phyloP scores from a whole-genome alignment of 805 yeast species.

The Ogataea trehalophila region DNA sequence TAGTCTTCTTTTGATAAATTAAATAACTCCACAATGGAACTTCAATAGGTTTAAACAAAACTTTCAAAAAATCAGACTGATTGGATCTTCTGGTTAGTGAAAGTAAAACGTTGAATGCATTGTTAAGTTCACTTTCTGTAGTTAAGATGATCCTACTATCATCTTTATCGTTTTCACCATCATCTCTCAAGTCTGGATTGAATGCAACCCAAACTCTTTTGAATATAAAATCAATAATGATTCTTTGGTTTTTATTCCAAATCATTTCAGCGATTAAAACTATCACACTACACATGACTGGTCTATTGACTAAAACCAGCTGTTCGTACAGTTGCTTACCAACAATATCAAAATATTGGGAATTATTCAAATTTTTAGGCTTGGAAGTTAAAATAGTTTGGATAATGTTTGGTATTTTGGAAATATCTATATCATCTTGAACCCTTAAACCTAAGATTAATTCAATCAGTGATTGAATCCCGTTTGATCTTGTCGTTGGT shows the following conservation, averaged over 20 bases:
- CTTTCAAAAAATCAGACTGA: constrained; percentile 30
- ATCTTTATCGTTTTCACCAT: constrained; percentile 24
- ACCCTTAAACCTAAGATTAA: constrained; percentile 74
- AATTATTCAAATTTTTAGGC: constrained; percentile 47
- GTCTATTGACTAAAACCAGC: constrained; percentile 55
- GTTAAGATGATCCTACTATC: constrained; percentile 33
- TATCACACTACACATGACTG: constrained; percentile 52
- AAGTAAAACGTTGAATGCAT: constrained; percentile 58
- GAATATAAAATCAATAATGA: constrained; percentile 57
- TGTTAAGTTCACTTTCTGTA: constrained; percentile 49
- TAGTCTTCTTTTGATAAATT: constrained; percentile 29
- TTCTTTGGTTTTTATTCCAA: constrained; percentile 43
- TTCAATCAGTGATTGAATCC: constrained; percentile 71
- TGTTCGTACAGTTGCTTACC: constrained; percentile 61
- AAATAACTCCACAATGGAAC: constrained; percentile 42
- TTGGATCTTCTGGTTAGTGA: constrained; percentile 48
- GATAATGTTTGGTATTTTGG: constrained; percentile 63
- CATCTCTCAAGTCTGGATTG: constrained; percentile 27
- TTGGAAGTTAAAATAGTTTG: constrained; percentile 53
- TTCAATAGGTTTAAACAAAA: constrained; percentile 27
- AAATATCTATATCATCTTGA: constrained; percentile 59
- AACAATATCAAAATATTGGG: constrained; percentile 50
- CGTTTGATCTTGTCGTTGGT: constrained; percentile 51
- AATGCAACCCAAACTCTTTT: constrained; percentile 42
- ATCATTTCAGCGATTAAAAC: constrained; percentile 49